These are phyloP conservation scores for Nakaseomyces sp. DNA, from an alignment of 1,139 yeast genomes.

Conservation along the genomic window DNA sequence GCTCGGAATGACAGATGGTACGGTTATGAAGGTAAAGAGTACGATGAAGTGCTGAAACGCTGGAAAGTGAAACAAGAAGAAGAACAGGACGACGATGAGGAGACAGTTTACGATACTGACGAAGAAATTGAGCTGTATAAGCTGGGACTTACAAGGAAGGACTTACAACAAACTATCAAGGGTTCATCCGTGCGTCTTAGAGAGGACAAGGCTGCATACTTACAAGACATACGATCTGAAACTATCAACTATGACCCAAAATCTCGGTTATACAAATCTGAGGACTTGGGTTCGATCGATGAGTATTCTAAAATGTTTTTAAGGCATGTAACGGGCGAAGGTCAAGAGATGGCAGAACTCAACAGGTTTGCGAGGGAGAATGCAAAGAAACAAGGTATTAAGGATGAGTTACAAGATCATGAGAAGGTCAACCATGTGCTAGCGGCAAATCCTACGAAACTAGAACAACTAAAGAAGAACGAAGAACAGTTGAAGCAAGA, in stretches of 20 bases:
- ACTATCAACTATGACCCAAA: constrained; percentile 31
- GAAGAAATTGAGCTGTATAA: constrained; percentile 27
- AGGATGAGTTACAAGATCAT: constrained; percentile 22
- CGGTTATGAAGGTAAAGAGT: constrained; percentile 28
- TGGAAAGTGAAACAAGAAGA: constrained; percentile 15
- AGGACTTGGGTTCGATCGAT: constrained; percentile 26
- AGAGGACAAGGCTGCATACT: constrained; percentile 30
- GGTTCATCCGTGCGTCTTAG: constrained; percentile 24
- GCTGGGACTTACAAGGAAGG: constrained; percentile 20
- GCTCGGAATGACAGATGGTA: constrained; percentile 31
- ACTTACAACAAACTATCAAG: constrained; percentile 12
- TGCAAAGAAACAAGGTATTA: constrained; percentile 22
- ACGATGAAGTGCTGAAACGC: constrained; percentile 16
- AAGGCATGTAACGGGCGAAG: constrained; percentile 31
- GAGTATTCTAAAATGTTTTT: constrained; percentile 30
- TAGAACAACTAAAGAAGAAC: constrained; percentile 21
- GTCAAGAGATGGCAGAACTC: constrained; percentile 22
- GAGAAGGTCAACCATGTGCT: constrained; percentile 26
- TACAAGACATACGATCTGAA: constrained; percentile 24
- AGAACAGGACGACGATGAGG: not conserved
- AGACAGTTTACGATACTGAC: constrained; percentile 20
- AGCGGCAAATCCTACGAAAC: constrained; percentile 31
- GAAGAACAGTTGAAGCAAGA: constrained; percentile 1
- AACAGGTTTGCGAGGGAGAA: constrained; percentile 21
- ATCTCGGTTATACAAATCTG: constrained; percentile 29